phyloP scores from a whole-genome alignment of 257 asterid genomes.

The Nicotiana attenuata region DNA sequence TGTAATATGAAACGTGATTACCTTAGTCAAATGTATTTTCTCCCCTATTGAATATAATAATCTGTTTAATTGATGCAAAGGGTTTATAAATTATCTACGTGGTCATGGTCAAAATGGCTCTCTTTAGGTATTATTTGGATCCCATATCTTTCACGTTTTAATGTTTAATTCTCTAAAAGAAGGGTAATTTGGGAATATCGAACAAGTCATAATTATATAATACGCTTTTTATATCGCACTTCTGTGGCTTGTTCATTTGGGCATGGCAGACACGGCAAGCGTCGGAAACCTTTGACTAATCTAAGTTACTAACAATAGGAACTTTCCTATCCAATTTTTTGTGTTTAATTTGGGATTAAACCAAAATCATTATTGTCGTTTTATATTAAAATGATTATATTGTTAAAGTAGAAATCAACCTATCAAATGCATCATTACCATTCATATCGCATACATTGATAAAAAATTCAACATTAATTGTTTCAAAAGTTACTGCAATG shows the following conservation, averaged over 20 bases:
- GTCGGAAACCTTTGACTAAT: conserved; percentile 21
- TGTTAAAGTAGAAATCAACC: neutral
- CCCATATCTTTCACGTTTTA: neutral
- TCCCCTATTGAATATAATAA: too few relatives aligned
- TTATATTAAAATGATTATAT: neutral
- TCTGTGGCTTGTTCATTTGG: neutral
- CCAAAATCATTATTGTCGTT: neutral
- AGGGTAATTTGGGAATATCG: conserved; percentile 23
- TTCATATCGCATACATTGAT: neutral
- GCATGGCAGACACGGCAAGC: conserved; percentile 30
- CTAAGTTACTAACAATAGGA: conserved; percentile 1
- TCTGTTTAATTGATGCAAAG: neutral
- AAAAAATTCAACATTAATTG: too few relatives aligned
- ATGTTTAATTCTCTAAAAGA: neutral
- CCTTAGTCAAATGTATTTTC: neutral
- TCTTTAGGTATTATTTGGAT: neutral
- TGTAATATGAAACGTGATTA: too few relatives aligned
- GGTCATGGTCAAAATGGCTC: neutral
- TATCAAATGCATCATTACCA: neutral
- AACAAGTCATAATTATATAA: neutral
- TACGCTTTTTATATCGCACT: neutral
- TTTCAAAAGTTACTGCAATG: too few relatives aligned
- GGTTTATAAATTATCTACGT: neutral
- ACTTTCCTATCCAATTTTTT: neutral
- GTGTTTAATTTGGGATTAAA: neutral